Evolutionary conservation across 2,329 filamentous ascomycete species (phyloP), one percentile per base, ranked within the genome.

Genomic region (Aspergillus alliaceus): DNA sequence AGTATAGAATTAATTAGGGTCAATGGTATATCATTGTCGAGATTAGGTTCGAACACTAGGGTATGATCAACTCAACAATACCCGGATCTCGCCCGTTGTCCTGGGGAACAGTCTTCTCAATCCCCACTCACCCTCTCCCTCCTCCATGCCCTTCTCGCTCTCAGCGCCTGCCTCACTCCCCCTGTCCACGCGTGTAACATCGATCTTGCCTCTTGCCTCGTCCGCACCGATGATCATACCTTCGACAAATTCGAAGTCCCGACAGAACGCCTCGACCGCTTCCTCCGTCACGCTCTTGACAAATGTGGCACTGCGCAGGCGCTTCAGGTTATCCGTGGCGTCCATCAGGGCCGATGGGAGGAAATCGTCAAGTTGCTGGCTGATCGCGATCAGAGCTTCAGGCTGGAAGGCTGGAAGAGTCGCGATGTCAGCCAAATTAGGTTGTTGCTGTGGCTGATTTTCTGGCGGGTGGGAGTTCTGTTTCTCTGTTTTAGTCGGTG

Each of bases 261-360:
- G 82, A 64, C 92, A 96, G 75, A 99, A 99, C 53, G 79, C 82
- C 64, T 91, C 87, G 0, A 92, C 90, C 0, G 93, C 93, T 62
- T 90, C 85, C 66, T 96, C 90, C 0, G 91, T 95, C 49, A 96
- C 84, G 47, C 87, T 81, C 48, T 90, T 85, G 14, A 89, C 88
- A 56, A 96, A 77, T 11, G 81, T 82, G 1, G 89, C 84, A 66
- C 90, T 90, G 60, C 89, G 86, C 1, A 99, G 77, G 40, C 85
- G 80, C 62, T 88, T 88, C 25, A 98, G 75, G 59, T 91, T 90
- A 51, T 95, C 90, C 65, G 90, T 86, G 2, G 93, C 93, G 71
- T 99, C 95, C 81, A 97, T 93, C 29, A 96, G 82, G 2, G 93
- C 95, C 1, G 91, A 96, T 0, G 95, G 93, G 24, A 99, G 79